Base-by-base conservation (phyloP, 2,329 filamentous ascomycete genomes). In the Sordariomycetes sp. region DNA sequence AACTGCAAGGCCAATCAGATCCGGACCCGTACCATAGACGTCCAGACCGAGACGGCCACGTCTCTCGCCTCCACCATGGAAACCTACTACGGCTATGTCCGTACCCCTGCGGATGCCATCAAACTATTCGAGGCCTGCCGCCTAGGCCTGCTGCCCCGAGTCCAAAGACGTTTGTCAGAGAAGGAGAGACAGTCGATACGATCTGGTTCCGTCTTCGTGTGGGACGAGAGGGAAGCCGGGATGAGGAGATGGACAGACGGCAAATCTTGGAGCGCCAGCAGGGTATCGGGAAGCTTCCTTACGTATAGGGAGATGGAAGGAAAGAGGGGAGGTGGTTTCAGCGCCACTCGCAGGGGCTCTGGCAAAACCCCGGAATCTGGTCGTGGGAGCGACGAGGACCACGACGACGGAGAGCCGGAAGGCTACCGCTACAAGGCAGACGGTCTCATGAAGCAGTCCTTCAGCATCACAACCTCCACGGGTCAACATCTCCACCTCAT, bases 271-370 rank as follows among this genome's bases (percentile, higher is more conserved):
- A 96, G 90, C 53, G 92, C 92, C 21, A 96, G 90, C 62, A 78
- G 92, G 42, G 92, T 98, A 1, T 96, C 90, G 0, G 92, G 92
- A 33, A 96, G 92, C 64, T 98, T 98, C 57, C 62, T 98, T 39
- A 96, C 92, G 7, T 98, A 98, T 54, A 75, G 92, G 25, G 92
- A 98, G 55, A 98, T 98, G 92, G 92, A 98, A 60, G 92, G 92
- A 58, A 96, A 96, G 69, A 75, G 92, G 42, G 88, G 88, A 35
- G 86, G 86, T 39, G 75, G 72, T 42, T 88, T 87, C 52, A 68
- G 75, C 21, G 69, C 55, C 59, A 53, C 66, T 51, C 61, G 67
- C 65, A 61, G 71, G 51, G 65, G 71, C 41, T 69, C 66, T 16
- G 80, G 79, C 40, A 90, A 87, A 63, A 88, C 86, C 8, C 86